Base-by-base conservation (phyloP, 257 asterid species). In the Ehretia macrophylla region DNA sequence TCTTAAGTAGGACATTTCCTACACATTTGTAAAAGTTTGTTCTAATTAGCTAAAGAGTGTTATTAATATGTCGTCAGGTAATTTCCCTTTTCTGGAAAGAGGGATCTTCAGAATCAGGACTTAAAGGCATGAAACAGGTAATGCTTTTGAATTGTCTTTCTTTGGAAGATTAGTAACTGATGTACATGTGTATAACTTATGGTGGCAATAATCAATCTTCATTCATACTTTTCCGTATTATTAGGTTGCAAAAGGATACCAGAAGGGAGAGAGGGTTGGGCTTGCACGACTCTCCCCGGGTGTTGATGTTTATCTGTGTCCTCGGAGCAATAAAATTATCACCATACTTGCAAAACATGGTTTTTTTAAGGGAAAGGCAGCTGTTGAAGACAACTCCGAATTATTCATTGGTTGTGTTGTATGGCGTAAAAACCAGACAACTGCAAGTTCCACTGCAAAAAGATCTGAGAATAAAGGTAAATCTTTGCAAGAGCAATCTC, bases 401-500 rank as follows among this genome's bases (percentile, higher is more conserved):
- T 42, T 63, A 20, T 40, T 69, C 47, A 58, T 74, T 54, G 79
- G 79, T 53, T 69, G 76, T 60, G 72, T 74, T 21, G 70, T 74
- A 19, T 65, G 79, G 76, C 50, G 60, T 51, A 69, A 65, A 32
- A 65, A 59, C 47, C 72, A 10, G 38, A 51, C 47, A 17, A 20
- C 55, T 37, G 46, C 58, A 38, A 55, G 51, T 48, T 49, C 66
- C 20, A 22, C 14, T 54, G 59, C 32, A 27, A 46, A 64, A 17
- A 60, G 37, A 11, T 5, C 67, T 9, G 60, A 58, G 32, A 50
- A 32, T 10, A 61, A 18, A 32, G 20, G 38, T 21, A 49, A 22
- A 11, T 32, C 63, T 18, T 48, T 10, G 18, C 38, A 48, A 10
- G 70, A 62, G 47, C 68, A 58, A 53, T 19, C 17, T 57, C 55